Conservation (phyloP, 2,329 filamentous ascomycete species). For the Chaetomium sp. region DNA sequence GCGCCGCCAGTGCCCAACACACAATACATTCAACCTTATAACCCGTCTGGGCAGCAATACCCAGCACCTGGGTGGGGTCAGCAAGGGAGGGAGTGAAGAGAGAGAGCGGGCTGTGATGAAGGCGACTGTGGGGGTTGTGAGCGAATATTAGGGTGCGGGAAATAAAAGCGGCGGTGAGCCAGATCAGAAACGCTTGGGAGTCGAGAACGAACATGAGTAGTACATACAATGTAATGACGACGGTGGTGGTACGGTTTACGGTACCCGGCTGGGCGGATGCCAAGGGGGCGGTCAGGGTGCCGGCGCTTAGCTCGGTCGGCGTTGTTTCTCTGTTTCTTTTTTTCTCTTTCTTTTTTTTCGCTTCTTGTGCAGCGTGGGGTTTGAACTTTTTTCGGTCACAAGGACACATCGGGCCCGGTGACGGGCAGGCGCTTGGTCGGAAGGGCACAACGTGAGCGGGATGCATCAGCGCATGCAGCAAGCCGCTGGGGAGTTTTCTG, state of each 20-base stretch:
- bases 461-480: background rate
- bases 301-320: background rate
- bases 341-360: background rate
- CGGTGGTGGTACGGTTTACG: background rate
- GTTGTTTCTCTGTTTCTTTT: background rate
- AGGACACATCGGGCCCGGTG: background rate
- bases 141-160: background rate
- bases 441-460: background rate
- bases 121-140: background rate
- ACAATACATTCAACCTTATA: conserved; percentile 1
- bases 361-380: conserved; percentile 3
- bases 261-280: background rate
- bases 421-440: conserved; percentile 4
- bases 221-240: background rate
- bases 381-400: conserved; percentile 4
- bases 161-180: conserved; percentile 5
- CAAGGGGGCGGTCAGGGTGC: background rate
- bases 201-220: too few relatives aligned
- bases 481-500: background rate
- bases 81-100: background rate
- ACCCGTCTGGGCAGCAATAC: background rate
- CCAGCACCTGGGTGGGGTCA: background rate
- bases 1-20: background rate
- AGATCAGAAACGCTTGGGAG: background rate
- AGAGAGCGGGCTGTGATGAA: background rate